These are phyloP conservation scores for Trichoderma sp. DNA, from an alignment of 2,329 filamentous ascomycete species.

Conservation along the genomic window DNA sequence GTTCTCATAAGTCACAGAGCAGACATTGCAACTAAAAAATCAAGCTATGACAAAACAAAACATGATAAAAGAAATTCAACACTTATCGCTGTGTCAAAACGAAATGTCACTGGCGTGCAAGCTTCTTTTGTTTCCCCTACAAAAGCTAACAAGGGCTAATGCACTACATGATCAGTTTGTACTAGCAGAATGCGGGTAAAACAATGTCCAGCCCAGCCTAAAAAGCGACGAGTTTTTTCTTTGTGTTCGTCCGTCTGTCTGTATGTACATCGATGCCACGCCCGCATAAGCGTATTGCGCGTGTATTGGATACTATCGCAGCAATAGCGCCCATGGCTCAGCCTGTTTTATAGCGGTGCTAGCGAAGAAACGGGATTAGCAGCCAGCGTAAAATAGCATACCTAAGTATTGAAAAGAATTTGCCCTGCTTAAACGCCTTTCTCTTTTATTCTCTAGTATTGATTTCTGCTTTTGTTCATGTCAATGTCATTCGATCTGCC, in stretches of 20 bases:
- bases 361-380: not conserved
- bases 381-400: not conserved
- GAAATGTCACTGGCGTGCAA: not conserved
- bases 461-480: not conserved
- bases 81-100: not conserved
- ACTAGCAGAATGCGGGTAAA: not conserved
- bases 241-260: not conserved
- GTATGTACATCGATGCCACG: not conserved
- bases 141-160: not conserved
- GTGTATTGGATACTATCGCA: not conserved
- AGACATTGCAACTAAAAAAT: not conserved
- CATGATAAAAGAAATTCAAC: not conserved
- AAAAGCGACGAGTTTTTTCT: not conserved
- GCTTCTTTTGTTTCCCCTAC: not conserved
- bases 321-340: not conserved
- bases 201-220: not conserved
- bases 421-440: not conserved
- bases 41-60: conserved; percentile 14
- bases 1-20: not conserved
- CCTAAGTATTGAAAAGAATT: not conserved
- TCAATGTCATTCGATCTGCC: not conserved
- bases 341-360: not conserved
- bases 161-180: not conserved
- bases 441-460: not conserved
- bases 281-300: not conserved